phyloP scores from a whole-genome alignment of 352 stramenopile species.

The Phytophthora melonis region DNA sequence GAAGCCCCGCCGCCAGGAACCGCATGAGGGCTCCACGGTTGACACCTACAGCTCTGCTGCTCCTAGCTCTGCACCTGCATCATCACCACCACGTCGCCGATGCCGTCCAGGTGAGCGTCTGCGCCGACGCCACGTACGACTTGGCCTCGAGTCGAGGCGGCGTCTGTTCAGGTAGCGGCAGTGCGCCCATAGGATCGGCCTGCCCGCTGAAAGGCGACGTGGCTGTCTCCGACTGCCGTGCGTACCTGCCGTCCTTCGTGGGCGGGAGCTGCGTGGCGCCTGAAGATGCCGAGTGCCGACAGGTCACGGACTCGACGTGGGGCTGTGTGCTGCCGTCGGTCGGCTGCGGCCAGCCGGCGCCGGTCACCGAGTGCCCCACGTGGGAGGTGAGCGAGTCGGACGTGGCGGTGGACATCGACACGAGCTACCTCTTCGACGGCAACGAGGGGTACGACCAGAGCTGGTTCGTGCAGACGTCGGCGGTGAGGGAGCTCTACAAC shows the following conservation, averaged over 20 bases:
- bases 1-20: no score
- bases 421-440: constrained; percentile 24
- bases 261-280: constrained; percentile 31
- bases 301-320: constrained; percentile 37
- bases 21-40: constrained; percentile 17
- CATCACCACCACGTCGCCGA: neutral
- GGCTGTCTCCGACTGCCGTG: constrained; percentile 47
- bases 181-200: constrained; percentile 33
- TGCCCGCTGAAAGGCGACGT: constrained; percentile 60
- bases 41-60: neutral
- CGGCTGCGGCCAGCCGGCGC: constrained; percentile 22
- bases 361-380: constrained; percentile 15
- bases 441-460: constrained; percentile 33
- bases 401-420: constrained; percentile 21
- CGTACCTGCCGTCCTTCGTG: constrained; percentile 48
- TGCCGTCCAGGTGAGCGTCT: constrained; percentile 57
- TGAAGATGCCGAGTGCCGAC: constrained; percentile 40
- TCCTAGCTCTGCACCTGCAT: neutral
- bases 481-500: constrained; percentile 28
- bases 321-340: constrained; percentile 46
- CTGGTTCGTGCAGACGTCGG: constrained; percentile 39
- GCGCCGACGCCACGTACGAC: constrained; percentile 65
- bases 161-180: constrained; percentile 50
- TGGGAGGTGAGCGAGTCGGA: constrained; percentile 23
- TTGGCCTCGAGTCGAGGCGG: constrained; percentile 39